Base-by-base conservation (phyloP, 2,329 filamentous ascomycete genomes). In the Aspergillus ibericus region DNA sequence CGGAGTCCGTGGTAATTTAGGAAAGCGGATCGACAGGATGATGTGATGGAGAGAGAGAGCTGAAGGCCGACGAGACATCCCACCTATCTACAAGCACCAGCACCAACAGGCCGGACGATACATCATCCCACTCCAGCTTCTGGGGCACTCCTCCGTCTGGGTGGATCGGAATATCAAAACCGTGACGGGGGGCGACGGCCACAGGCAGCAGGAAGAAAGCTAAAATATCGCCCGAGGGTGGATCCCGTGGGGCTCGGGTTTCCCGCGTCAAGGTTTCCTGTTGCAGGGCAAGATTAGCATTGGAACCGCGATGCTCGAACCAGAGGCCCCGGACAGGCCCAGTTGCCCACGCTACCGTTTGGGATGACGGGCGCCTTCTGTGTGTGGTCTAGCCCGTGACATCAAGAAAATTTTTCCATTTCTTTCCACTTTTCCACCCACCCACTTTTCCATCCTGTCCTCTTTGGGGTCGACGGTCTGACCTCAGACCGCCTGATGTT, bases 401-500 rank as follows among this genome's bases (percentile, higher is more conserved):
- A 44, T 55, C 51, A 51, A 27, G 46, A 62, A 65, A 63, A 47
- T 35, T 63, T 63, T 63, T 49, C 29, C 46, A 48, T 46, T 46
- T 20, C 15, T 47, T 48, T 29, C 44, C 42, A 34, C 44, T 52
- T 36, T 49, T 44, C 55, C 46, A 55, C 29, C 29, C 38, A 51
- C 48, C 34, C 38, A 61, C 50, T 42, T 42, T 38, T 27, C 48
- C 35, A 51, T 46, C 18, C 1, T 32, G 29, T 32, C 29, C 29
- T 9, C 12, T 32, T 38, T 44, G 38, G 36, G 54, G 53, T 13
- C 10, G 38, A 13, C 38, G 18, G 38, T 42, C 59, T 59, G 57
- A 65, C 55, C 55, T 65, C 63, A 62, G 61, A 62, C 60, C 56
- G 50, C 60, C 54, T 52, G 52, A n/a, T 20, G 15, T n/a, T n/a